These are phyloP conservation scores for Eucalyptus paniculata DNA, from an alignment of 345 rosid species.

Conservation along the genomic window DNA sequence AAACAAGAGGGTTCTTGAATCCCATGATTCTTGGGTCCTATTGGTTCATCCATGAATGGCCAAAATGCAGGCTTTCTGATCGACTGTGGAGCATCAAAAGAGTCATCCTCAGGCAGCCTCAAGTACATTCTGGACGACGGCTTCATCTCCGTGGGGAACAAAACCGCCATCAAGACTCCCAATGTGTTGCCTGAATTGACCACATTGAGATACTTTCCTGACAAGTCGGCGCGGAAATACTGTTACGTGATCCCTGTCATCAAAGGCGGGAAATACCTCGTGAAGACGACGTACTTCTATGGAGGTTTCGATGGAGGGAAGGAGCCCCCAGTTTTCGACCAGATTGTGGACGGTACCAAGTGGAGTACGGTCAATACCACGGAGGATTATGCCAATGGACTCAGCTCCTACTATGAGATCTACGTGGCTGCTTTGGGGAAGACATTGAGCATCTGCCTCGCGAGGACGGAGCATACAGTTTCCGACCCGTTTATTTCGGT, in stretches of 20 bases:
- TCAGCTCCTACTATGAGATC: conserved; percentile 62
- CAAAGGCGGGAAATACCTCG: conserved; percentile 53
- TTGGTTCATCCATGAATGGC: neutral
- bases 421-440: conserved; percentile 26
- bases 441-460: conserved; percentile 58
- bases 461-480: conserved; percentile 43
- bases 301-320: conserved; percentile 70
- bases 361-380: conserved; percentile 77
- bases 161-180: conserved; percentile 23
- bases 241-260: conserved; percentile 48
- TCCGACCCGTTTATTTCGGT: conserved; percentile 74
- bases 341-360: conserved; percentile 65
- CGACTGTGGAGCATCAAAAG: conserved; percentile 42
- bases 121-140: conserved; percentile 52
- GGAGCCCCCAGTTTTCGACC: conserved; percentile 78
- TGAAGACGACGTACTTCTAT: conserved; percentile 64
- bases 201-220: conserved; percentile 65
- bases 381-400: conserved; percentile 60
- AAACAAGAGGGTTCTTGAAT: neutral
- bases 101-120: conserved; percentile 17
- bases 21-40: neutral
- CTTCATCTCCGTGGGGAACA: conserved; percentile 53
- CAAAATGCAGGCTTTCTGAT: conserved; percentile 37
- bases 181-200: conserved; percentile 39
- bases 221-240: conserved; percentile 37